Evolutionary conservation across 495 filamentous ascomycete genomes (phyloP).

Genomic region (Neurospora tetrasperma): DNA sequence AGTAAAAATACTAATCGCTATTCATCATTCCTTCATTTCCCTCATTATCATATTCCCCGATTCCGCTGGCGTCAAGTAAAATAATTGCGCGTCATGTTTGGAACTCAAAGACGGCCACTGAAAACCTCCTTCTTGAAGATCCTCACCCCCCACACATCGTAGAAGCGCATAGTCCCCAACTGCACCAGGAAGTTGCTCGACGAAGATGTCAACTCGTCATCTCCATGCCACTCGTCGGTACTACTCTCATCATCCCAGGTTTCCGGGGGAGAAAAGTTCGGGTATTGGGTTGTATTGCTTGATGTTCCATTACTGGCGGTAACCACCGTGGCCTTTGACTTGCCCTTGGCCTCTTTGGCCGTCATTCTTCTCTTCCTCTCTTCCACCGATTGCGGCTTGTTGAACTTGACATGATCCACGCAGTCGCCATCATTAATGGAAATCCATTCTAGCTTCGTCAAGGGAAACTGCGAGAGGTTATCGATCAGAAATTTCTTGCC

Average conservation of each 20-base stretch:
- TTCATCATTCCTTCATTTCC: neutral
- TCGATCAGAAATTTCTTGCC: constrained; percentile 43
- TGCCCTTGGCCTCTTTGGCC: constrained; percentile 11
- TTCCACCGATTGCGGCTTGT: constrained; percentile 14
- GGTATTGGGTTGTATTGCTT: constrained; percentile 6
- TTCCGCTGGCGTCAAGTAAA: neutral
- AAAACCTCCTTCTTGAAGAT: constrained; percentile 44
- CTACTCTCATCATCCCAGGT: constrained; percentile 17
- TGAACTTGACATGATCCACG: constrained; percentile 28
- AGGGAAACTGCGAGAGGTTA: constrained; percentile 39
- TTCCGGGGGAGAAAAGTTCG: constrained; percentile 10
- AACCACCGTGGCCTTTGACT: constrained; percentile 6
- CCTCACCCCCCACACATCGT: constrained; percentile 35
- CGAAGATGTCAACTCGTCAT: constrained; percentile 10
- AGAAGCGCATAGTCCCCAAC: constrained; percentile 31
- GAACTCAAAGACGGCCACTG: constrained; percentile 23
- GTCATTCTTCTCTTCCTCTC: neutral
- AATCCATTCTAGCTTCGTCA: constrained; percentile 43
- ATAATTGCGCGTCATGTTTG: neutral
- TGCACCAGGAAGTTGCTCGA: constrained; percentile 19
- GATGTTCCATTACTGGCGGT: neutral
- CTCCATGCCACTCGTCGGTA: constrained; percentile 23
- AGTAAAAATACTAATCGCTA: neutral
- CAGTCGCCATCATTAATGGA: constrained; percentile 34
- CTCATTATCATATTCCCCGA: neutral